These are phyloP conservation scores for Venturia aucupariae DNA, from an alignment of 2,329 filamentous ascomycete genomes.

Conservation along the genomic window DNA sequence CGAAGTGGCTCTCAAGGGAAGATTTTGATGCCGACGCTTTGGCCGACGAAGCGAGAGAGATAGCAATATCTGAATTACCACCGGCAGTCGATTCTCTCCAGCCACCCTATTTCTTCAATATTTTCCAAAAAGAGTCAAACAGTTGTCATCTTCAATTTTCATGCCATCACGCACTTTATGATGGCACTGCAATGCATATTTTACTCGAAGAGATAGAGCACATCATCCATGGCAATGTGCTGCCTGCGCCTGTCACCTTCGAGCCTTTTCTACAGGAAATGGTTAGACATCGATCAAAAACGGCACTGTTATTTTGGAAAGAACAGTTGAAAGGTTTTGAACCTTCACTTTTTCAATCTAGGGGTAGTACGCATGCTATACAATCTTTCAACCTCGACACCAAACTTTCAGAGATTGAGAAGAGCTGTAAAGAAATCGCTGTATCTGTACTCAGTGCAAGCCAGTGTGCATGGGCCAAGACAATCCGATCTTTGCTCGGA, in stretches of 20 bases:
- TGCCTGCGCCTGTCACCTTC: conserved; percentile 48
- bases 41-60: background rate
- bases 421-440: conserved; percentile 21
- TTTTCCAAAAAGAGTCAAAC: conserved; percentile 17
- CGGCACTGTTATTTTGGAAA: conserved; percentile 58
- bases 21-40: background rate
- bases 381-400: conserved; percentile 16
- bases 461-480: conserved; percentile 63
- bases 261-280: conserved; percentile 55
- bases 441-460: conserved; percentile 51
- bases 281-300: conserved; percentile 37
- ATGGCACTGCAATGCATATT: conserved; percentile 65
- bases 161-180: conserved; percentile 79
- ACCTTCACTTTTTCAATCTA: conserved; percentile 2
- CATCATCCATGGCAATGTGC: conserved; percentile 37
- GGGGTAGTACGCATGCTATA: background rate
- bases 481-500: conserved; percentile 49
- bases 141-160: conserved; percentile 36
- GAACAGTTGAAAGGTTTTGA: conserved; percentile 37
- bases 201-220: conserved; percentile 63
- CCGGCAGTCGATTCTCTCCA: conserved; percentile 30
- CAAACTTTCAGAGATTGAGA: conserved; percentile 18
- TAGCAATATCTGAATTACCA: conserved; percentile 35
- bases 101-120: conserved; percentile 30
- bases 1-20: conserved; percentile 5